Evolutionary conservation across 768 basidiomycete genomes (phyloP).

Genomic region (Leucocoprinus leucothites): DNA sequence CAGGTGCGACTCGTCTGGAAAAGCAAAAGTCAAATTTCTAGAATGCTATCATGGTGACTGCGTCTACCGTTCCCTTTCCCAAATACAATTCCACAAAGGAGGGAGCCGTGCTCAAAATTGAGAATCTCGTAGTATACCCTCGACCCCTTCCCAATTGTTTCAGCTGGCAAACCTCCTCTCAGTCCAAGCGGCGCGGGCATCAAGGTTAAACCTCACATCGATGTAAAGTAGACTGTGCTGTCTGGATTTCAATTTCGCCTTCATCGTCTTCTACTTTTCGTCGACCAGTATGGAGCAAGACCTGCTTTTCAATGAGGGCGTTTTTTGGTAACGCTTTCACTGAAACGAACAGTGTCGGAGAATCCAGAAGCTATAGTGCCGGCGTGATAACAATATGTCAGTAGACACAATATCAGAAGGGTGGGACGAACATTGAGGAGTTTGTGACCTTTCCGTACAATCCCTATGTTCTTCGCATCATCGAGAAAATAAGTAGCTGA

Average conservation of each 20-base stretch:
- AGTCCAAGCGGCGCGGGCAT: too few species aligned
- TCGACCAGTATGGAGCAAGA: slow-evolving; percentile 66
- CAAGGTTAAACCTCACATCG: background rate
- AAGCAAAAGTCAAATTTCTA: background rate
- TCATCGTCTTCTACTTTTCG: slow-evolving; percentile 44
- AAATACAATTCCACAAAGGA: slow-evolving; percentile 4
- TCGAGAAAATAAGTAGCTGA: slow-evolving; percentile 74
- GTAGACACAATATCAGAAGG: slow-evolving; percentile 10
- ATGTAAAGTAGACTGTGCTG: background rate
- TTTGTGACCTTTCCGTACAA: slow-evolving; percentile 38
- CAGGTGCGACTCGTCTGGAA: background rate
- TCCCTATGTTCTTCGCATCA: slow-evolving; percentile 31
- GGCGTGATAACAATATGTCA: background rate
- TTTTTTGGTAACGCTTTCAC: slow-evolving; percentile 68
- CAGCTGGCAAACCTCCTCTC: background rate
- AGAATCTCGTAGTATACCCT: slow-evolving; percentile 3
- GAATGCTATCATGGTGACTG: slow-evolving; percentile 1
- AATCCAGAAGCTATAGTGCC: slow-evolving; percentile 9
- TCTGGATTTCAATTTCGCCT: slow-evolving; percentile 33
- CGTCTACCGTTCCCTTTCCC: background rate
- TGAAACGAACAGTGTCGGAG: slow-evolving; percentile 53
- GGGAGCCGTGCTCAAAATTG: background rate
- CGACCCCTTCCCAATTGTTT: background rate
- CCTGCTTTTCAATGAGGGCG: slow-evolving; percentile 76
- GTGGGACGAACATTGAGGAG: slow-evolving; percentile 17